These are phyloP conservation scores for Candida glucosophila DNA, from an alignment of 1,139 yeast genomes.

Conservation along the genomic window DNA sequence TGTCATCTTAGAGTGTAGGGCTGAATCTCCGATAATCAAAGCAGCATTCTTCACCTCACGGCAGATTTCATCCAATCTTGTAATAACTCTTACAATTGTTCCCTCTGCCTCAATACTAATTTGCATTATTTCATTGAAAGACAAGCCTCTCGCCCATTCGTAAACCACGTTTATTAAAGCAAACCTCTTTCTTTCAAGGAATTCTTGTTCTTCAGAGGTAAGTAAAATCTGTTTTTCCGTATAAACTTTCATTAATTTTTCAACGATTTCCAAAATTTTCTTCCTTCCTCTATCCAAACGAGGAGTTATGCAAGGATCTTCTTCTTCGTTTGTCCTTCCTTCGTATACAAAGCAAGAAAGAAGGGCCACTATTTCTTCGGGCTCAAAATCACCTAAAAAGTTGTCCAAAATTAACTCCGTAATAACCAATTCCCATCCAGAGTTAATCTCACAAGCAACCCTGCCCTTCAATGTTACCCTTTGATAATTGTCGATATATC, in stretches of 20 bases:
- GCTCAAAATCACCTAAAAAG: constrained; percentile 86
- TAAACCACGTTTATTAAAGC: constrained; percentile 89
- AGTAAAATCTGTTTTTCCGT: constrained; percentile 62
- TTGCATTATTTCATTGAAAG: constrained; percentile 85
- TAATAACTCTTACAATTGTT: constrained; percentile 93
- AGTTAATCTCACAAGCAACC: constrained; percentile 79
- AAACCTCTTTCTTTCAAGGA: constrained; percentile 74
- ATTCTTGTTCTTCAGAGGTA: constrained; percentile 81
- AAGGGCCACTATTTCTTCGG: constrained; percentile 92
- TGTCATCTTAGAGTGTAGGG: constrained; percentile 78
- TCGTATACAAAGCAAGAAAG: constrained; percentile 89
- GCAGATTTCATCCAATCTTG: constrained; percentile 89
- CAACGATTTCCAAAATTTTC: constrained; percentile 64
- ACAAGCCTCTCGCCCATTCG: constrained; percentile 96
- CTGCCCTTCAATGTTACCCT: constrained; percentile 82
- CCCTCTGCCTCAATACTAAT: constrained; percentile 92
- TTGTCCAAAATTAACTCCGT: constrained; percentile 88
- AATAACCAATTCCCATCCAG: constrained; percentile 83
- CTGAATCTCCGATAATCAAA: constrained; percentile 86
- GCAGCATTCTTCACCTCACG: constrained; percentile 94
- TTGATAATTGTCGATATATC: constrained; percentile 66
- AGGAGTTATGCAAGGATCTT: constrained; percentile 63
- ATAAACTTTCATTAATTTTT: constrained; percentile 52
- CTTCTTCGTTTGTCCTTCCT: constrained; percentile 62
- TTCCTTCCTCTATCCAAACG: constrained; percentile 71